Conservation (phyloP, 2,329 filamentous ascomycete species). For the Talaromyces marneffei region DNA sequence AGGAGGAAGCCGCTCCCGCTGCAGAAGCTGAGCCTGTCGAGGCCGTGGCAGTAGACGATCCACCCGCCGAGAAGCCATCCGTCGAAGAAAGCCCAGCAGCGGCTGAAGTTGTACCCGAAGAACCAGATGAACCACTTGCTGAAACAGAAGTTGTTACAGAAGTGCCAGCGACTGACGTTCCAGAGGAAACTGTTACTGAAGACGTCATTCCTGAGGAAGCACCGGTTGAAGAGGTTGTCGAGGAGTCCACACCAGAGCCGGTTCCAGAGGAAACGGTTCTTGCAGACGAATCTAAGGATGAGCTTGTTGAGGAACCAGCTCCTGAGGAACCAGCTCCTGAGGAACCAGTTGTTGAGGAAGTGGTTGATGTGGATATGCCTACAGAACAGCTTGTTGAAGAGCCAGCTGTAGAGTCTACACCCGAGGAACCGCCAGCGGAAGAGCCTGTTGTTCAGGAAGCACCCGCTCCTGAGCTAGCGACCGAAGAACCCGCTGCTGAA, state of each 20-base stretch:
- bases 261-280: constrained; percentile 16
- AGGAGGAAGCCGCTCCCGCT: constrained; percentile 2
- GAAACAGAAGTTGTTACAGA: constrained; percentile 16
- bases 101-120: neutral
- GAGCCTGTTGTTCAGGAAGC: constrained; percentile 17
- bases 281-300: neutral
- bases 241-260: constrained; percentile 15
- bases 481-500: constrained; percentile 17
- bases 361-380: constrained; percentile 15
- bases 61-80: neutral
- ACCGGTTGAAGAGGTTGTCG: constrained; percentile 12
- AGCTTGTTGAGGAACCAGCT: constrained; percentile 7
- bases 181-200: constrained; percentile 14
- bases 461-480: constrained; percentile 13
- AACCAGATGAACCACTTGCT: neutral
- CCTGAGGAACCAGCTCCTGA: neutral
- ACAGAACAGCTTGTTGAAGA: constrained; percentile 17
- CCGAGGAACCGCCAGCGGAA: constrained; percentile 15
- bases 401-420: constrained; percentile 9
- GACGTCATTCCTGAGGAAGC: constrained; percentile 13
- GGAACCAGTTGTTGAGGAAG: constrained; percentile 6
- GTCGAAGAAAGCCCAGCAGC: neutral
- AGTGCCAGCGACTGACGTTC: constrained; percentile 3
- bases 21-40: constrained; percentile 15
- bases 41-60: constrained; percentile 11